Evolutionary conservation across 1,139 yeast genomes (phyloP).

Genomic region (Zhuliangozyma parablackwelliae): DNA sequence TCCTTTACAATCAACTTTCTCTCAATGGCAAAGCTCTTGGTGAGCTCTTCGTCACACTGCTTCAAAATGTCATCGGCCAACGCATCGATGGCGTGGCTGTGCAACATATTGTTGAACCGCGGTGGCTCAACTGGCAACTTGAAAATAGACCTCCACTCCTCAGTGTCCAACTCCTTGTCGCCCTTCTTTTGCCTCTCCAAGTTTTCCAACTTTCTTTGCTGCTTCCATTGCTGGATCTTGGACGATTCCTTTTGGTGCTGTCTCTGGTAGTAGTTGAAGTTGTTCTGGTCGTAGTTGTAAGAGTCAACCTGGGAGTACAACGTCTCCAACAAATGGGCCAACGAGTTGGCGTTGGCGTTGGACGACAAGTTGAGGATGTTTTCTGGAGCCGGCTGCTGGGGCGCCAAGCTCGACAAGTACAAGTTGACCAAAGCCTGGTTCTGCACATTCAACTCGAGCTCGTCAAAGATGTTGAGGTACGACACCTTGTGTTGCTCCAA

Average conservation of each 20-base stretch:
- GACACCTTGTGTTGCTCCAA: constrained; percentile 59
- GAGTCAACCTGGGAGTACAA: constrained; percentile 74
- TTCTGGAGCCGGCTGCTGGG: constrained; percentile 2
- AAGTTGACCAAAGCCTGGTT: constrained; percentile 47
- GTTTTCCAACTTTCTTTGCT: constrained; percentile 66
- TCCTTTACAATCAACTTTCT: constrained; percentile 32
- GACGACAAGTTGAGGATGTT: constrained; percentile 42
- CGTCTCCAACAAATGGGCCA: constrained; percentile 56
- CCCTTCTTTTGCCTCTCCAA: constrained; percentile 55
- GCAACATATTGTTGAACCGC: constrained; percentile 67
- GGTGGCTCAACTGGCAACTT: constrained; percentile 75
- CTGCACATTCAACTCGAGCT: constrained; percentile 61
- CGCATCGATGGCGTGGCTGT: constrained; percentile 65
- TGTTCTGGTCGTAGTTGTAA: constrained; percentile 76
- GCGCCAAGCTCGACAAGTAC: constrained; percentile 23
- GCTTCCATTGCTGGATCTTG: constrained; percentile 73
- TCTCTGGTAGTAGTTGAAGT: constrained; percentile 81
- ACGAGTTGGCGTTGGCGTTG: constrained; percentile 33
- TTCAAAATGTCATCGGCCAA: constrained; percentile 63
- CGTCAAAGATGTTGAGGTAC: constrained; percentile 68
- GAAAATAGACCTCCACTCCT: constrained; percentile 65
- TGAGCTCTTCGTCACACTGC: constrained; percentile 59
- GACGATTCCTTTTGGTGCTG: constrained; percentile 66
- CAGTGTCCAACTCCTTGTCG: constrained; percentile 52
- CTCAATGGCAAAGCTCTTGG: constrained; percentile 57